These are phyloP conservation scores for Nephromyces sp. DNA, from an alignment of 169 alveolate species.

Conservation along the genomic window DNA sequence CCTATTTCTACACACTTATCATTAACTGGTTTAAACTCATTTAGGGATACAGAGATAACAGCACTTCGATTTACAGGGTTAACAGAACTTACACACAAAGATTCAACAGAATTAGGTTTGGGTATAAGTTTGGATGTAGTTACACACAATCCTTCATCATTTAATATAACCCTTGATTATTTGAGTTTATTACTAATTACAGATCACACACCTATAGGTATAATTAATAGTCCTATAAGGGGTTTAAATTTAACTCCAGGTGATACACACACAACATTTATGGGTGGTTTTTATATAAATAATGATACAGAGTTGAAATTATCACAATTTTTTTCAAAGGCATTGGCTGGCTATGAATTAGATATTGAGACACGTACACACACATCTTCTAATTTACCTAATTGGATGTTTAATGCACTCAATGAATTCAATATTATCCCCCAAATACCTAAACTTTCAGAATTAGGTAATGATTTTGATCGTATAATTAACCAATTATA, in stretches of 20 bases:
- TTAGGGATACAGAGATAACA: not conserved
- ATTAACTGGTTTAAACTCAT: not conserved
- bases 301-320: not conserved
- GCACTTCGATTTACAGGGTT: not conserved
- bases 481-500: not conserved
- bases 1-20: not conserved
- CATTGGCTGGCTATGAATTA: not conserved
- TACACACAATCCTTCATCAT: not conserved
- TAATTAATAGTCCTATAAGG: not conserved
- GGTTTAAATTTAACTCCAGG: not conserved
- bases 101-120: not conserved
- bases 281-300: not conserved
- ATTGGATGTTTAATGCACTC: not conserved
- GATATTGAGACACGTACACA: not conserved
- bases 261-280: not conserved
- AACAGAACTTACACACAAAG: not conserved
- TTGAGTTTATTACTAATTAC: not conserved
- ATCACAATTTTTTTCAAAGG: not conserved
- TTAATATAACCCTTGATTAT: not conserved
- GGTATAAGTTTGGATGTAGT: not conserved
- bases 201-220: not conserved
- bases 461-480: not conserved
- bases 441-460: not conserved
- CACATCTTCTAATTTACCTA: not conserved
- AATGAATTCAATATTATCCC: not conserved